Conservation (phyloP, 495 filamentous ascomycete species). For the Neurospora tetraspora region DNA sequence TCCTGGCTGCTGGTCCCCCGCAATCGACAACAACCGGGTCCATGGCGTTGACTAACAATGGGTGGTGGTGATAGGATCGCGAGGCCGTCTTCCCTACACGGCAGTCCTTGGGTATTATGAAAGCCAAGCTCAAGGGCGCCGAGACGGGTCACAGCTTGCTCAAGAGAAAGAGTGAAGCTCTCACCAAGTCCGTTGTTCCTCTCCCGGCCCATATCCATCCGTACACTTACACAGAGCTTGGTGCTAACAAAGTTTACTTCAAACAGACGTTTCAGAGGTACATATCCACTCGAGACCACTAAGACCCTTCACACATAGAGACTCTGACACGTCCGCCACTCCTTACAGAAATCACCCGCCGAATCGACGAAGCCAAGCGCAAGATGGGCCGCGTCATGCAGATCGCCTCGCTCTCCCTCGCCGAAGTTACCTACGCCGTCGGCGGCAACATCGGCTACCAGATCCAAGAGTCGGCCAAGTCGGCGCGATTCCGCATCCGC, state of each 20-base stretch:
- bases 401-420: conserved; percentile 93
- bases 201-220: neutral
- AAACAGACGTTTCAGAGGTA: conserved; percentile 76
- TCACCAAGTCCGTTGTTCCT: conserved; percentile 58
- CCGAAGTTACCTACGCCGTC: conserved; percentile 95
- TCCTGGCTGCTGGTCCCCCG: neutral
- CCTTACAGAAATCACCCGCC: conserved; percentile 73
- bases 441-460: conserved; percentile 95
- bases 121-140: conserved; percentile 95
- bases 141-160: conserved; percentile 79
- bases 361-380: conserved; percentile 97
- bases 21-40: neutral
- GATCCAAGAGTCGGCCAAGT: conserved; percentile 90
- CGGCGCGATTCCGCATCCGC: conserved; percentile 80
- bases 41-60: conserved; percentile 11
- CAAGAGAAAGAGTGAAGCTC: conserved; percentile 87
- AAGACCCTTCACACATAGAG: too few relatives aligned
- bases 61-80: conserved; percentile 47
- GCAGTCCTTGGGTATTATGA: conserved; percentile 94
- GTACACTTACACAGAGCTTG: neutral
- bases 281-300: neutral
- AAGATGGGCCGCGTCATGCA: conserved; percentile 99
- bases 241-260: conserved; percentile 11
- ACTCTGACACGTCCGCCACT: conserved; percentile 2
- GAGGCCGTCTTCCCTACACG: conserved; percentile 97